Conservation (phyloP, 1,284 basidiomycete species). For the Cerrena zonata region DNA sequence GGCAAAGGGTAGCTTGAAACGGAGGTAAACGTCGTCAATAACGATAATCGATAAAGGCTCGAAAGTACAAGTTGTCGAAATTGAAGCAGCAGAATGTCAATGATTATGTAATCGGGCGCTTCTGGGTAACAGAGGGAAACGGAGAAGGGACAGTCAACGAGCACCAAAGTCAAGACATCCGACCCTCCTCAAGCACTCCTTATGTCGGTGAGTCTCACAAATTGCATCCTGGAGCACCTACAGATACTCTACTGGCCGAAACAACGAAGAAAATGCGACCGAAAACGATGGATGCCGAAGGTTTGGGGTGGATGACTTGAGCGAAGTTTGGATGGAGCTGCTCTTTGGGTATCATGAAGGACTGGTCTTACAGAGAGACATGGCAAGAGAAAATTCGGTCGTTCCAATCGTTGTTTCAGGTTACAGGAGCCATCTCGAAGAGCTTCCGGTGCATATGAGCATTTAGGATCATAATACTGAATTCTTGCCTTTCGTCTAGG, state of each 20-base stretch:
- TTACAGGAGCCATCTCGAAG: background rate
- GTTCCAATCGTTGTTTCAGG: background rate
- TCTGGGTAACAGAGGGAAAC: background rate
- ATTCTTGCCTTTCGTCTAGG: conserved; percentile 28
- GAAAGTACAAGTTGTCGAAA: too few species aligned
- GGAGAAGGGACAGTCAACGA: background rate
- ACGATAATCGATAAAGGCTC: too few species aligned
- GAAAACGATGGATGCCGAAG: conserved; percentile 1
- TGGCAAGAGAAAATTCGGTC: background rate
- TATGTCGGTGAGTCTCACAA: conserved; percentile 25
- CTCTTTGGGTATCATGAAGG: too few species aligned
- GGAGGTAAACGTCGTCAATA: too few species aligned
- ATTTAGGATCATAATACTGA: conserved; percentile 11
- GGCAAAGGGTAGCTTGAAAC: too few species aligned
- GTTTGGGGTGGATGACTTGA: conserved; percentile 4
- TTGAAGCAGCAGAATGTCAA: too few species aligned
- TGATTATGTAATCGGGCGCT: conserved; percentile 3
- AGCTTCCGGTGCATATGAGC: conserved; percentile 6
- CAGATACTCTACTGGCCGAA: background rate
- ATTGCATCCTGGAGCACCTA: background rate
- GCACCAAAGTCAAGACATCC: conserved; percentile 17
- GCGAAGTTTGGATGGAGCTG: conserved; percentile 11
- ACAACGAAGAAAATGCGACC: background rate
- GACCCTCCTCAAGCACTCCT: conserved; percentile 23
- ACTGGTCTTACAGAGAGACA: conserved; percentile 9